phyloP scores from a whole-genome alignment of 2,329 filamentous ascomycete genomes.

The Fusarium proliferatum region DNA sequence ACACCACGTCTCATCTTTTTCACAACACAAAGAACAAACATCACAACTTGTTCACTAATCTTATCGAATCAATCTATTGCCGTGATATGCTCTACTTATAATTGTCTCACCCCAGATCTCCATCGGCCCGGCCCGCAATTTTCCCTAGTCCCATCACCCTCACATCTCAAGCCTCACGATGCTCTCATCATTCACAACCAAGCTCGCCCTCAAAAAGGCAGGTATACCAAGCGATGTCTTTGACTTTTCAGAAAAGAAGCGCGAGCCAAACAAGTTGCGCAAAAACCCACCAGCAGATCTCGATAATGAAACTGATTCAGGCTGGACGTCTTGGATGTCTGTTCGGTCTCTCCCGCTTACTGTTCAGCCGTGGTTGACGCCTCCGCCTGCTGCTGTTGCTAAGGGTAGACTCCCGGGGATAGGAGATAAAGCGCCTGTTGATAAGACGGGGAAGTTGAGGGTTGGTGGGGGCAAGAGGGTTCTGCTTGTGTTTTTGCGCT shows the following conservation, averaged over 20 bases:
- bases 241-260: slow-evolving; percentile 47
- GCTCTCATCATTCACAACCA: slow-evolving; percentile 67
- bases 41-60: background rate
- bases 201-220: slow-evolving; percentile 67
- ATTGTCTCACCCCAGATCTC: background rate
- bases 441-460: slow-evolving; percentile 57
- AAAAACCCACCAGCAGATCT: slow-evolving; percentile 47
- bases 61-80: background rate
- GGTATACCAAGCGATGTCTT: slow-evolving; percentile 65
- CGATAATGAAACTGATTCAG: slow-evolving; percentile 43
- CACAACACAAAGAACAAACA: background rate
- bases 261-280: slow-evolving; percentile 49
- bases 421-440: slow-evolving; percentile 61
- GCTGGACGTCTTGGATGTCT: slow-evolving; percentile 62
- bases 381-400: slow-evolving; percentile 61
- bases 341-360: slow-evolving; percentile 62
- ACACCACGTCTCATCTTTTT: slow-evolving; percentile 36
- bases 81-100: background rate
- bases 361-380: slow-evolving; percentile 65
- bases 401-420: slow-evolving; percentile 58
- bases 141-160: background rate
- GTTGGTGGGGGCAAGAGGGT: slow-evolving; percentile 58
- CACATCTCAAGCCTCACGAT: slow-evolving; percentile 49
- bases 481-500: slow-evolving; percentile 64
- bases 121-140: background rate